Percentiles rank a stretch among this genome's conserved stretches.
phyloP scores from a whole-genome alignment of 2,329 filamentous ascomycete genomes.

The Trichophyton schoenleinii region DNA sequence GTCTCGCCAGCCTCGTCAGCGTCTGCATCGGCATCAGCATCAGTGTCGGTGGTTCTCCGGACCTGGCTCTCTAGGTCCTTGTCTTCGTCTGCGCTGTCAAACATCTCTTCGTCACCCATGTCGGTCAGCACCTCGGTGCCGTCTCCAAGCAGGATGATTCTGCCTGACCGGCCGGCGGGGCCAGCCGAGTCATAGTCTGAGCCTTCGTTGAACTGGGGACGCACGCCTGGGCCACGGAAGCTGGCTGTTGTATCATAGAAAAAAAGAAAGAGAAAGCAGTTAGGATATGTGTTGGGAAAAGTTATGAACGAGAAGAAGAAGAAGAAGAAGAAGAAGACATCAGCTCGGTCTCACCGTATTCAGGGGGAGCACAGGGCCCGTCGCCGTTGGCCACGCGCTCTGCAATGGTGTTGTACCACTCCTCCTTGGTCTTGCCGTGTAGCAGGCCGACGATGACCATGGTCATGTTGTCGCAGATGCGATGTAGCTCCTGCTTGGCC shows the following conservation, averaged over 20 bases:
- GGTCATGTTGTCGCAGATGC: constrained; percentile 99
- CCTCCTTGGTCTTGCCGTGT: constrained; percentile 82
- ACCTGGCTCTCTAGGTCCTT: constrained; percentile 78
- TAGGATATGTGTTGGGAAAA: background rate
- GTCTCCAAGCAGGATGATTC: constrained; percentile 90
- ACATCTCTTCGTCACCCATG: constrained; percentile 83
- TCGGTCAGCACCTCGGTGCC: constrained; percentile 86
- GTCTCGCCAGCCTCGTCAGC: too few relatives aligned
- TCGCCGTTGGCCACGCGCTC: constrained; percentile 92
- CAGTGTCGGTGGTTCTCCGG: constrained; percentile 42
- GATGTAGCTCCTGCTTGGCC: constrained; percentile 84
- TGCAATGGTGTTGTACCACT: constrained; percentile 96
- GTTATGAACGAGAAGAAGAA: too few relatives aligned
- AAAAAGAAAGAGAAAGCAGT: constrained; percentile 14
- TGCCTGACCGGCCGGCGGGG: constrained; percentile 56
- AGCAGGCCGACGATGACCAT: constrained; percentile 86
- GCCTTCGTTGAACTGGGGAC: constrained; percentile 72
- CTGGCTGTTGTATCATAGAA: constrained; percentile 47
- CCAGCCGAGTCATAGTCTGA: constrained; percentile 43
- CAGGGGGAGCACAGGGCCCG: constrained; percentile 93
- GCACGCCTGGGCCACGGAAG: constrained; percentile 70
- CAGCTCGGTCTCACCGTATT: constrained; percentile 74
- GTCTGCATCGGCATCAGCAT: background rate
- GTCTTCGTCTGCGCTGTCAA: constrained; percentile 77
- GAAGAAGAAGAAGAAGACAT: too few relatives aligned